These are phyloP conservation scores for Phoma sp. DNA, from an alignment of 2,329 filamentous ascomycete species.

Conservation along the genomic window DNA sequence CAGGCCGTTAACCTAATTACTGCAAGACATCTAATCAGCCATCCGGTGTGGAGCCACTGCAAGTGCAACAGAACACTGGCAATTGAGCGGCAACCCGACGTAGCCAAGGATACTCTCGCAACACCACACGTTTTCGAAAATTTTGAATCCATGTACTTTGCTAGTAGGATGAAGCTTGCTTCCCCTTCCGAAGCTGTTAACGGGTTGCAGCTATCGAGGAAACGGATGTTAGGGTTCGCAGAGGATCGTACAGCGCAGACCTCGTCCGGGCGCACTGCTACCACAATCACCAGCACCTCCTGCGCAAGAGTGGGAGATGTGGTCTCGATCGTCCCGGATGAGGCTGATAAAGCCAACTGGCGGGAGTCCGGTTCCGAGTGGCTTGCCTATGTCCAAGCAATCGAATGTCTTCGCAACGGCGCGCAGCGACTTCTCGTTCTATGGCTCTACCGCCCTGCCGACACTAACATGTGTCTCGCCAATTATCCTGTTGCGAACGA, in stretches of 20 bases:
- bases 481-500: constrained; percentile 75
- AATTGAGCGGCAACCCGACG: constrained; percentile 25
- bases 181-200: constrained; percentile 15
- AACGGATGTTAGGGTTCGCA: constrained; percentile 24
- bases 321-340: constrained; percentile 55
- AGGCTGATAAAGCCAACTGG: constrained; percentile 61
- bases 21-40: constrained; percentile 36
- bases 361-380: constrained; percentile 62
- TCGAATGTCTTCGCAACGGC: constrained; percentile 36
- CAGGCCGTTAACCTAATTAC: constrained; percentile 63
- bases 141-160: constrained; percentile 70
- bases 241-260: not conserved
- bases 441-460: constrained; percentile 75
- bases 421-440: constrained; percentile 64
- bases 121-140: constrained; percentile 71
- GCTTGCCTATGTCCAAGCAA: constrained; percentile 72
- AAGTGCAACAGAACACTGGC: constrained; percentile 12
- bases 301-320: constrained; percentile 54
- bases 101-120: constrained; percentile 63
- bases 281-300: not conserved
- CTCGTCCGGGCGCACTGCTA: constrained; percentile 25
- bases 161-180: constrained; percentile 54
- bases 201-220: constrained; percentile 19
- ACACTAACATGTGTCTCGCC: constrained; percentile 73
- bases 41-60: constrained; percentile 63